These are phyloP conservation scores for Astrephomene gubernaculifera DNA, from an alignment of 139 green algal genomes.

Conservation along the genomic window DNA sequence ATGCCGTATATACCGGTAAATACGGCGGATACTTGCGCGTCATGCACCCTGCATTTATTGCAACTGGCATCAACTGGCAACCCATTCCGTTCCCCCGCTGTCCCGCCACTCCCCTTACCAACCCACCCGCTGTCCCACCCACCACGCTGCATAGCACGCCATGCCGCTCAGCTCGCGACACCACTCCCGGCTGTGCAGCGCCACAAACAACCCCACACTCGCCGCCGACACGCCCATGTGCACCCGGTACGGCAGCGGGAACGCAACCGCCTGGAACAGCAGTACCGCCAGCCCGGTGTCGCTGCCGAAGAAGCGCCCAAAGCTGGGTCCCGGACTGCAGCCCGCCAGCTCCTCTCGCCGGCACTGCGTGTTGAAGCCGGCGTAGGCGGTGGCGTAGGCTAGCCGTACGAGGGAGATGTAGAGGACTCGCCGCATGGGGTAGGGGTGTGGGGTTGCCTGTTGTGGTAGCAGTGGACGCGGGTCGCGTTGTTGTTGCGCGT, in stretches of 20 bases:
- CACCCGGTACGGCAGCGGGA: conserved; percentile 1
- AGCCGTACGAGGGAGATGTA: background rate
- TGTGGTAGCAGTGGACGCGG: background rate
- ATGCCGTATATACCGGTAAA: background rate
- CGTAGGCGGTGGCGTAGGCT: background rate
- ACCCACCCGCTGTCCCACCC: background rate
- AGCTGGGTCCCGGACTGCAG: background rate
- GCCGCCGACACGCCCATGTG: background rate
- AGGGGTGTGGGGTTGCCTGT: background rate
- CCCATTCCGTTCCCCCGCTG: background rate
- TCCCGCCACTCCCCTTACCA: background rate
- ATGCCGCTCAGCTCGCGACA: background rate
- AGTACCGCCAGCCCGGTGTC: background rate
- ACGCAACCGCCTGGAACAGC: conserved; percentile 3
- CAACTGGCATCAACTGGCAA: background rate
- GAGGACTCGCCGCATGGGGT: background rate
- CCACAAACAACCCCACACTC: background rate
- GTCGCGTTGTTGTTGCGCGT: too few species aligned
- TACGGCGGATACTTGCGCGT: background rate
- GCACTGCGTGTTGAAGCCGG: background rate
- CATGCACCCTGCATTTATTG: background rate
- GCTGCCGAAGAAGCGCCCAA: background rate
- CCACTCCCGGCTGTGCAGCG: background rate
- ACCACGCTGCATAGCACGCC: background rate
- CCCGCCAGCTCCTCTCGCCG: background rate